Base-by-base conservation (phyloP, 139 green algal species). In the Coccomyxa sp. region DNA sequence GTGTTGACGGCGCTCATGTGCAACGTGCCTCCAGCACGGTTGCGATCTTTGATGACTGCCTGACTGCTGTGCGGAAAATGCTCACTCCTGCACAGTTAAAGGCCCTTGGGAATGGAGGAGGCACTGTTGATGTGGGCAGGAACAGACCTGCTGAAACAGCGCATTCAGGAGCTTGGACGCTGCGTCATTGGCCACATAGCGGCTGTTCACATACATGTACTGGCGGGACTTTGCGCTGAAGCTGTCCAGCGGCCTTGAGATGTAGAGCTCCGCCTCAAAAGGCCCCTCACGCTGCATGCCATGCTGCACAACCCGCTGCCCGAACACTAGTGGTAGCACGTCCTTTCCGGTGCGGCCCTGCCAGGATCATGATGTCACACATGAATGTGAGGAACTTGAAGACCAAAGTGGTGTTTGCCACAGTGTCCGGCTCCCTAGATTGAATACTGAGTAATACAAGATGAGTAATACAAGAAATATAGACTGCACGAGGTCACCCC, bases 141-240 rank as follows among this genome's bases (percentile, higher is more conserved):
- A 51, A 51, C 38, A 51, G 3, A 51, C 38, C 38, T 51, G 38
- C 38, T 83, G 76, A 31, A 86, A 89, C 9, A 90, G 28, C 14
- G 31, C 31, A 21, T 86, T 82, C 3, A 89, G 79, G 10, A 85
- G 27, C 76, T 83, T 89, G 74, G 31, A 67, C 13, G 85, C 25
- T 18, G 67, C 25, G 13, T 13, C 58, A 31, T 58, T 18, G 18
- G 14, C 76, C 16, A 89, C 86, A 67, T 45, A 88, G 21, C 38
- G 38, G 38, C 38, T 51, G 38, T 51, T 51, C 38, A 90, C 30
- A 28, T 82, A 90, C 38, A 90, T 32, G 58, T 77, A 77, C 79
- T 91, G 88, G 16, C 74, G 75, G 11, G 31, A 14, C 28, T 77
- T 77, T 38, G 71, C 83, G n/a, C 71, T 23, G 17, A 83, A 63